These are phyloP conservation scores for Kwoniella shivajii DNA, from an alignment of 1,284 basidiomycete genomes.

Conservation along the genomic window DNA sequence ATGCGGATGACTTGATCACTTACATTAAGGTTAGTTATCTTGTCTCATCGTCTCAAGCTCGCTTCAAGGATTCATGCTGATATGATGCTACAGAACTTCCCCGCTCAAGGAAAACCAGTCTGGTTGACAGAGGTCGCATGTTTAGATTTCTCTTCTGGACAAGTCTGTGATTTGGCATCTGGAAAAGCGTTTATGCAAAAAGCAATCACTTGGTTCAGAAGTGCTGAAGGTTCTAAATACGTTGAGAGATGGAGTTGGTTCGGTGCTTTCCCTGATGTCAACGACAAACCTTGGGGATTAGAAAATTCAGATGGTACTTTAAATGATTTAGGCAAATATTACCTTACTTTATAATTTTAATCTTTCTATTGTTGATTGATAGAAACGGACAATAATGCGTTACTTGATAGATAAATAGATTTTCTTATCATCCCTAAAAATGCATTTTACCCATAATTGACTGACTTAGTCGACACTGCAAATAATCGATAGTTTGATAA, in stretches of 20 bases:
- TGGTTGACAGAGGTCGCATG: constrained; percentile 43
- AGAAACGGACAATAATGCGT: too few relatives aligned
- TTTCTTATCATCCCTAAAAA: too few relatives aligned
- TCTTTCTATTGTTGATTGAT: too few relatives aligned
- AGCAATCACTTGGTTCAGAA: constrained; percentile 26
- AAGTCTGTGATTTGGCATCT: constrained; percentile 28
- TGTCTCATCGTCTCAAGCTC: not conserved
- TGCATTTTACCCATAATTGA: too few relatives aligned
- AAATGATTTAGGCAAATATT: constrained; percentile 32
- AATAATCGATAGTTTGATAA: too few relatives aligned
- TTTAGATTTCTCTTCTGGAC: constrained; percentile 23
- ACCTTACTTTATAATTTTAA: constrained; percentile 20
- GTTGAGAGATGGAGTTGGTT: constrained; percentile 43
- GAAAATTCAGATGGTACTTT: constrained; percentile 27
- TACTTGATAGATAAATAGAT: too few relatives aligned
- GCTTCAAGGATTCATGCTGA: constrained; percentile 14
- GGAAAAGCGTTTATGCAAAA: constrained; percentile 36
- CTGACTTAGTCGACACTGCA: too few relatives aligned
- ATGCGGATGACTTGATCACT: constrained; percentile 32
- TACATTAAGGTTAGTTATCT: constrained; percentile 28
- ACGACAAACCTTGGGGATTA: constrained; percentile 26
- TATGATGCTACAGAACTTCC: constrained; percentile 11
- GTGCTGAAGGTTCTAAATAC: constrained; percentile 20
- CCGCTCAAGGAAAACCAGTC: constrained; percentile 28
- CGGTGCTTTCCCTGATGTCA: constrained; percentile 31